Percentiles rank a stretch among this genome's conserved stretches.
These are phyloP conservation scores for Penicillium freii DNA, from an alignment of 2,329 filamentous ascomycete species.

Conservation along the genomic window DNA sequence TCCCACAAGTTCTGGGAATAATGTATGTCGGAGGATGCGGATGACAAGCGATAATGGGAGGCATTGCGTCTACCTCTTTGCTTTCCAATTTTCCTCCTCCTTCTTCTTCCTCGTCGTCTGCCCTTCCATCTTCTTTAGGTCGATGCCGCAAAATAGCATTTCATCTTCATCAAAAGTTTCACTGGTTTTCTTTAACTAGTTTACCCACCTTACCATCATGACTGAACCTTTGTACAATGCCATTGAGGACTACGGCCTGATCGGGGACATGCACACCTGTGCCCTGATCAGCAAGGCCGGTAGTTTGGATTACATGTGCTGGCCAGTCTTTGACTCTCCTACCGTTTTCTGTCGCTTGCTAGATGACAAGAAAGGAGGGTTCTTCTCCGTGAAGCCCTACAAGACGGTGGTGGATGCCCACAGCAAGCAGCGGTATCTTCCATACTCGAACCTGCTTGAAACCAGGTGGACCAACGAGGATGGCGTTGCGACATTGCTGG, in stretches of 20 bases:
- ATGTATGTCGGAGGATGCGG: conserved; percentile 14
- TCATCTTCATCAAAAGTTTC: neutral
- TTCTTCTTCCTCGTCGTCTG: neutral
- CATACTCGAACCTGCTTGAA: conserved; percentile 71
- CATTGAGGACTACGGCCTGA: conserved; percentile 76
- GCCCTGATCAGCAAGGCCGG: conserved; percentile 72
- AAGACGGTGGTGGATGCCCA: conserved; percentile 52
- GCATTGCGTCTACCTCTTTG: neutral
- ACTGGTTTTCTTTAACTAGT: neutral
- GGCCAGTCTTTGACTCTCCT: conserved; percentile 77
- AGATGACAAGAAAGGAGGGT: conserved; percentile 71
- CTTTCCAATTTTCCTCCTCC: neutral
- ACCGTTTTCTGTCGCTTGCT: conserved; percentile 71
- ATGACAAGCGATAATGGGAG: neutral
- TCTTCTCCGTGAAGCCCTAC: conserved; percentile 63
- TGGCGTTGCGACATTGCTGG: conserved; percentile 69
- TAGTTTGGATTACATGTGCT: conserved; percentile 75
- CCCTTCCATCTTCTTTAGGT: neutral
- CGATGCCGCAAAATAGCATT: neutral
- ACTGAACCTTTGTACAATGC: conserved; percentile 26
- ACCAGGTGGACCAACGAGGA: conserved; percentile 76
- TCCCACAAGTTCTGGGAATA: conserved; percentile 11
- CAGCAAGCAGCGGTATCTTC: conserved; percentile 75
- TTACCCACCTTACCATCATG: conserved; percentile 11
- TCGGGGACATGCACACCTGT: conserved; percentile 77